A percentile compares a stretch with the other conserved stretches of the same genome.
These are phyloP conservation scores for Luffa aegyptiaca DNA, from an alignment of 306 rosid species.

Conservation along the genomic window DNA sequence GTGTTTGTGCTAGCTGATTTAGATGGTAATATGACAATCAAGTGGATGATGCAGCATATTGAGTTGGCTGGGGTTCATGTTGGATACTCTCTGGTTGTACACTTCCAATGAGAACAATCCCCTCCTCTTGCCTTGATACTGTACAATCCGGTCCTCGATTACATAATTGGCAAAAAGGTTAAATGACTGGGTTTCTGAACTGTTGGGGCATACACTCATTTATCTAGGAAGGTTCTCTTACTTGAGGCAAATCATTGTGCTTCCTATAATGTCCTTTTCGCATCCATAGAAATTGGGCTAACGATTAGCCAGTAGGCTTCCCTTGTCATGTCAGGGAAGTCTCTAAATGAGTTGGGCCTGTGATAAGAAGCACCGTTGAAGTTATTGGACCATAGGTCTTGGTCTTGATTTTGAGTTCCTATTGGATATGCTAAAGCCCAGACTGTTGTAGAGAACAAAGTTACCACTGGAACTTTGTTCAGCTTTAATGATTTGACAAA, in stretches of 20 bases:
- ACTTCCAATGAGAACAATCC: conserved; percentile 25
- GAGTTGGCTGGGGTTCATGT: conserved; percentile 95
- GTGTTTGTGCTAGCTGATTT: conserved; percentile 77
- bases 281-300: neutral
- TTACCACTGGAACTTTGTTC: neutral
- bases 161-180: neutral
- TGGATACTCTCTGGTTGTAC: conserved; percentile 82
- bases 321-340: neutral
- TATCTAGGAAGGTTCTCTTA: neutral
- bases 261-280: neutral
- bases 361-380: neutral
- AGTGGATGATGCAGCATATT: conserved; percentile 89
- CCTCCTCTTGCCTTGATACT: neutral
- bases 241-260: neutral
- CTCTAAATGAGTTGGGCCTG: neutral
- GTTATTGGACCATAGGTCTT: neutral
- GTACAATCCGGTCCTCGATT: neutral
- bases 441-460: neutral
- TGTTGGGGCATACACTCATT: neutral
- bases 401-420: neutral
- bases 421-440: neutral
- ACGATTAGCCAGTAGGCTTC: neutral
- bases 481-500: neutral
- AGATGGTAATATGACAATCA: conserved; percentile 66
- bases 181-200: conserved; percentile 16